Percentiles rank a stretch among this genome's conserved stretches.
These are phyloP conservation scores for Phragmites australis DNA, from an alignment of 176 grass and related monocot genomes.

Conservation along the genomic window DNA sequence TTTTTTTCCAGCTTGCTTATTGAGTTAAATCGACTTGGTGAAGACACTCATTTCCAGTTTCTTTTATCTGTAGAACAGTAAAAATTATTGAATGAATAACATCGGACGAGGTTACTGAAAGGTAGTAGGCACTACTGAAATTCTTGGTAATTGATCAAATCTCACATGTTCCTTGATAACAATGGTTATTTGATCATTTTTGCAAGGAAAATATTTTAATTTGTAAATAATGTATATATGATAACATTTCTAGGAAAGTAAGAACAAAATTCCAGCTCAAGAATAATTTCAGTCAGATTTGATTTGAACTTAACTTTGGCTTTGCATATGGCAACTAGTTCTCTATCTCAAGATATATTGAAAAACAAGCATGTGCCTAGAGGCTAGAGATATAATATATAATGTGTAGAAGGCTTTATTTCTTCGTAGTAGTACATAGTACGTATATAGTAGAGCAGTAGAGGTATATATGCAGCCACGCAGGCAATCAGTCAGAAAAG, in stretches of 20 bases:
- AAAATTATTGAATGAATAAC: neutral
- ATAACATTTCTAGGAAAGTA: neutral
- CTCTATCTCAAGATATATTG: neutral
- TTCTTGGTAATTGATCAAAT: neutral
- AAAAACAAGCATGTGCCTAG: conserved; percentile 3
- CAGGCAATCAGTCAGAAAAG: conserved; percentile 18
- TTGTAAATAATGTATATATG: neutral
- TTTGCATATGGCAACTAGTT: neutral
- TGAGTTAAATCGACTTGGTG: neutral
- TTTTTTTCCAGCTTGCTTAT: neutral
- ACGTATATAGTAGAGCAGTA: conserved; percentile 14
- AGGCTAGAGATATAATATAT: neutral
- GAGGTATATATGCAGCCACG: conserved; percentile 8
- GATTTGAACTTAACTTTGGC: neutral
- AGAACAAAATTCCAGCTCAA: neutral
- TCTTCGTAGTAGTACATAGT: neutral
- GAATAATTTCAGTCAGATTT: neutral
- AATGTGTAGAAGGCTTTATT: conserved; percentile 8
- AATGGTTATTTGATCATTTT: neutral
- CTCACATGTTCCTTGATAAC: neutral
- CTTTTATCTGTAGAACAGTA: neutral
- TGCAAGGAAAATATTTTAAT: neutral
- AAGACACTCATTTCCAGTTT: neutral
- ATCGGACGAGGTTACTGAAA: neutral
- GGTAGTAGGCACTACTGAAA: neutral